Percentiles rank a stretch among this genome's conserved stretches.
Conservation (phyloP, 2,329 filamentous ascomycete genomes). For the Sporothrix mexicana region DNA sequence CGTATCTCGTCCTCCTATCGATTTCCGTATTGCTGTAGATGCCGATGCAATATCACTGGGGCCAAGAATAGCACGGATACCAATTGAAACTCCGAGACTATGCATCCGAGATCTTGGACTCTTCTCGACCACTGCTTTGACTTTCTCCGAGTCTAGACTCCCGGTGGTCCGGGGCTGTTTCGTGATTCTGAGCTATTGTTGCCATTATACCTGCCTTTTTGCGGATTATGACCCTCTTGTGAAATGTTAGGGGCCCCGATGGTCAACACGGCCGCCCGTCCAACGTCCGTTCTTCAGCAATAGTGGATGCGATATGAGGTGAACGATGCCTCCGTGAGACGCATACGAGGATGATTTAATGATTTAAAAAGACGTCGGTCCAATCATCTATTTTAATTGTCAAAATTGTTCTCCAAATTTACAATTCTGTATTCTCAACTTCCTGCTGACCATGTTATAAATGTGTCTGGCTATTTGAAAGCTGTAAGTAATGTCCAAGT, state of each 20-base stretch:
- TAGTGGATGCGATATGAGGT: neutral
- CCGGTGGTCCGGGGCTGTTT: neutral
- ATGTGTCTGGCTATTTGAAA: too few species aligned
- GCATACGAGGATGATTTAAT: too few species aligned
- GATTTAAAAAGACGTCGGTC: too few species aligned
- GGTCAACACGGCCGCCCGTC: neutral
- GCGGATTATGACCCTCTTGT: neutral
- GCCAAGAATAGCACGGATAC: neutral
- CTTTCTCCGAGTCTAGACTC: constrained; percentile 10
- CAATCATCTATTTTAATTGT: too few species aligned
- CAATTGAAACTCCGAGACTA: constrained; percentile 11
- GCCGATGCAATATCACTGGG: neutral
- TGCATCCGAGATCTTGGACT: neutral
- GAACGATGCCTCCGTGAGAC: neutral
- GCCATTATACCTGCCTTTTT: neutral
- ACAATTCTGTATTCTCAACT: too few species aligned
- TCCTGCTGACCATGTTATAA: too few species aligned
- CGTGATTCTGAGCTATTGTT: neutral
- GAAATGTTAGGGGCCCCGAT: neutral
- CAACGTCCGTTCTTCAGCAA: neutral
- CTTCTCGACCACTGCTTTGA: neutral
- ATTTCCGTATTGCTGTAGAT: neutral
- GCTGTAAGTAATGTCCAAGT: too few species aligned
- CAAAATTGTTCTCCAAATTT: too few species aligned
- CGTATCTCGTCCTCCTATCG: neutral